Evolutionary conservation across 495 filamentous ascomycete species (phyloP), one percentile per base, ranked within the genome.

Genomic region (Talaromyces stipitatus): DNA sequence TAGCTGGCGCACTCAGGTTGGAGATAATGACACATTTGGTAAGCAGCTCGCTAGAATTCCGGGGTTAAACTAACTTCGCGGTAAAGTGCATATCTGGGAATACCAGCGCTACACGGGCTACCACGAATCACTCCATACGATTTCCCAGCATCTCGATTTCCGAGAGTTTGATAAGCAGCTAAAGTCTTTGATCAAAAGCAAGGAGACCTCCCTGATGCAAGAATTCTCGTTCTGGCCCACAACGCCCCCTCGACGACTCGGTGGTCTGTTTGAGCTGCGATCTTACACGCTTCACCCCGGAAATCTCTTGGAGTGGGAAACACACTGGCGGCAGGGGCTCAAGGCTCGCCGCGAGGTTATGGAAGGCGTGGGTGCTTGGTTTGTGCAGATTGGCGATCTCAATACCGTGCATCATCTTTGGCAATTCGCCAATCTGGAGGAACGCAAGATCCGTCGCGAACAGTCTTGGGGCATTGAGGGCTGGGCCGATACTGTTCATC

Each of bases 161-260:
- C 73, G 81, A 54, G 85, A 82, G 10, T 97, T 95, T 65, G 89
- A 96, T 70, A 70, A 70, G 46, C 87, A 90, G 68, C 85, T 97
- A 38, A 89, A 90, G 65, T 76, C 72, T 18, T 75, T 96, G 55
- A 91, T 98, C 64, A 85, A 78, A 57, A 79, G 83, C 60, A 96
- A 96, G 72, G 83, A 86, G 61, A 87, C 83, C 10, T 97, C 94
- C 0, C 80, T 98, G 27, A 98, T 98, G 94, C 94, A 98, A 69
- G 94, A 98, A 69, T 98, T 98, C 75, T 95, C 89, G 51, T 98
- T 98, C 82, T 98, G 94, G 94, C 94, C 94, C 0, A 98, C 94
- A 1, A 91, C 90, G 0, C 81, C 94, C 0, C 94, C 94, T 0
- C 91, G 94, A 30, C 77, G 86, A 58, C 82, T 98, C 6, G 94